These are phyloP conservation scores for Medakamo hakoo DNA, from an alignment of 139 green algal genomes.

Conservation along the genomic window DNA sequence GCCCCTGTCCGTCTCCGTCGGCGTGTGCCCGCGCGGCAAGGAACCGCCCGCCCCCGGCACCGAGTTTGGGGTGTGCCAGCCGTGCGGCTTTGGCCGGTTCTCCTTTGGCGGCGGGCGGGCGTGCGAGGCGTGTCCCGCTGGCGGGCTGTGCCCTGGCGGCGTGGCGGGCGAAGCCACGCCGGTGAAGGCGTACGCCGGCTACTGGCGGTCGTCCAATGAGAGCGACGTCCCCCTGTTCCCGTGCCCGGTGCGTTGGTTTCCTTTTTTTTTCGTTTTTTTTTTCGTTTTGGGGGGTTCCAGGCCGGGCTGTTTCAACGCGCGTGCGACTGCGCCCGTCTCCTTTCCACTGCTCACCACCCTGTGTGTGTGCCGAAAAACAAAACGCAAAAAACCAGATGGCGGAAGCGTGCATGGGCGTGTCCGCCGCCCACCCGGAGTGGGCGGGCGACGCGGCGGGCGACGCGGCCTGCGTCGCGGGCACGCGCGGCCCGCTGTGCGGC, in stretches of 20 bases:
- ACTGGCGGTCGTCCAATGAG: background rate
- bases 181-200: background rate
- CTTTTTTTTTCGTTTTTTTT: no score
- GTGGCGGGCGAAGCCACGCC: background rate
- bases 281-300: no score
- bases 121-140: background rate
- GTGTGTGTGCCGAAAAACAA: no score
- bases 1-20: background rate
- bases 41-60: background rate
- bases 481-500: conserved; percentile 19
- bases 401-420: background rate
- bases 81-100: background rate
- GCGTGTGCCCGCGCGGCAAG: background rate
- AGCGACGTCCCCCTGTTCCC: background rate
- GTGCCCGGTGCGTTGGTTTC: no score
- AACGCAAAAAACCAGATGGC: no score
- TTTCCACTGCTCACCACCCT: no score
- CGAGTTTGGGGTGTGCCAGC: background rate
- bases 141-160: background rate
- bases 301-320: no score
- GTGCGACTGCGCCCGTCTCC: no score
- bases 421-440: background rate
- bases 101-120: background rate
- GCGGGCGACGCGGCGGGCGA: conserved; percentile 7
- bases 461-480: conserved; percentile 7